Evolutionary conservation across 768 basidiomycete species (phyloP).

Genomic region (Boletales sp.): DNA sequence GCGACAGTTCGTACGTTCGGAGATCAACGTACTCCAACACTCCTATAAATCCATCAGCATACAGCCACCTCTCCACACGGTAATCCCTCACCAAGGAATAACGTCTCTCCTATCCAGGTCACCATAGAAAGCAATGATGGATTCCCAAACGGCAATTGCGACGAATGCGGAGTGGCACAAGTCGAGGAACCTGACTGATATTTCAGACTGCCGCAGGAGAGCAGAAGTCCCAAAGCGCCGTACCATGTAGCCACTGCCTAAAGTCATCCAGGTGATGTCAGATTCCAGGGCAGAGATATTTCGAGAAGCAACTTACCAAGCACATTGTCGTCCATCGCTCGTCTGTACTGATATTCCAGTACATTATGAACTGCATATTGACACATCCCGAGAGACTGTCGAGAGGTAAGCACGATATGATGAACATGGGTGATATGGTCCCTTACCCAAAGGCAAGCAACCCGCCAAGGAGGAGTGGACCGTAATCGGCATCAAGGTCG

Average conservation of each 20-base stretch:
- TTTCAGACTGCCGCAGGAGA: background rate
- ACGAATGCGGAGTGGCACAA: conserved; percentile 23
- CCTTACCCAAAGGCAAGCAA: conserved; percentile 20
- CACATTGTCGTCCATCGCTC: conserved; percentile 17
- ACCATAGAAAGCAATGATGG: conserved; percentile 21
- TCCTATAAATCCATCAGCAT: conserved; percentile 12
- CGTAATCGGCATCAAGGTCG: conserved; percentile 10
- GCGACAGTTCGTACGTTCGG: background rate
- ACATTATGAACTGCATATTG: conserved; percentile 24
- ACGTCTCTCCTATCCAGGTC: conserved; percentile 3
- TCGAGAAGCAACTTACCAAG: conserved; percentile 11
- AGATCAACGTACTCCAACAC: conserved; percentile 18
- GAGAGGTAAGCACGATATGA: background rate
- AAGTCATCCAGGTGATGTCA: background rate
- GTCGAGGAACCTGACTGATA: conserved; percentile 17
- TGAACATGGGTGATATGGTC: background rate
- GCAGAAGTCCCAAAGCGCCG: background rate
- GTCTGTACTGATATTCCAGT: conserved; percentile 15
- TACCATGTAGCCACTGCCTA: conserved; percentile 24
- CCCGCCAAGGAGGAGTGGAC: conserved; percentile 20
- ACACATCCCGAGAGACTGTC: conserved; percentile 27
- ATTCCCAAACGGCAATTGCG: conserved; percentile 20
- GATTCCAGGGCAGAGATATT: no score
- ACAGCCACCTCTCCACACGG: background rate
- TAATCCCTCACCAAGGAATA: conserved; percentile 22